Evolutionary conservation across 2,329 filamentous ascomycete genomes (phyloP), one percentile per base, ranked within the genome.

Genomic region (Neonectria hederae): DNA sequence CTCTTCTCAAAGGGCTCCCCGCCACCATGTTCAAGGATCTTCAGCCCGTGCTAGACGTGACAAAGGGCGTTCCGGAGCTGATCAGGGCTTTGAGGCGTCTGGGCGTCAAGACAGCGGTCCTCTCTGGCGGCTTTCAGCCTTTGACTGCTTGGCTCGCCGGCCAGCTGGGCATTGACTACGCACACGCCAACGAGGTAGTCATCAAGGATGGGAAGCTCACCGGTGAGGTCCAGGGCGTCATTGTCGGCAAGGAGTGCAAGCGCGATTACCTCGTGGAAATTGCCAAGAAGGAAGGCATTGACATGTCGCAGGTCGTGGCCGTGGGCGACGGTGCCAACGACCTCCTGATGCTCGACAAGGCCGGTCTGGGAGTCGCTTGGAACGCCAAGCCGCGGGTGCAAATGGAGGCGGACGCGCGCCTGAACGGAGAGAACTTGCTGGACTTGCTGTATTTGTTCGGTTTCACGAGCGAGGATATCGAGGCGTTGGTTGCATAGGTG

Each of bases 81-180:
- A 85, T 97, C 67, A 86, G 80, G 65, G 91, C 90, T 0, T 82
- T 99, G 55, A 94, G 92, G 79, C 84, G 86, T 22, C 81, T 97
- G 5, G 95, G 95, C 8, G 91, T 92, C 79, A 95, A 92, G 80
- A 93, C 94, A 2, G 96, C 94, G 0, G 95, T 99, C 5, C 81
- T 97, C 32, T 97, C 93, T 35, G 96, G 96, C 48, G 96, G 96
- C 0, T 99, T 99, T 80, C 88, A 92, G 68, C 94, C 95, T 0
- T 82, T 98, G 68, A 97, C 96, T 0, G 86, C 89, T 62, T 98
- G 94, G 93, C 86, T 98, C 38, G 94, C 92, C 17, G 83, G 83
- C 43, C 85, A 93, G 74, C 83, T 99, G 26, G 93, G 93, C 14
- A 87, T 99, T 61, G 92, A 98, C 78, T 90, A 97, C 75, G 94